These are phyloP conservation scores for Phytophthora foliorum DNA, from an alignment of 352 stramenopile genomes.

Conservation along the genomic window DNA sequence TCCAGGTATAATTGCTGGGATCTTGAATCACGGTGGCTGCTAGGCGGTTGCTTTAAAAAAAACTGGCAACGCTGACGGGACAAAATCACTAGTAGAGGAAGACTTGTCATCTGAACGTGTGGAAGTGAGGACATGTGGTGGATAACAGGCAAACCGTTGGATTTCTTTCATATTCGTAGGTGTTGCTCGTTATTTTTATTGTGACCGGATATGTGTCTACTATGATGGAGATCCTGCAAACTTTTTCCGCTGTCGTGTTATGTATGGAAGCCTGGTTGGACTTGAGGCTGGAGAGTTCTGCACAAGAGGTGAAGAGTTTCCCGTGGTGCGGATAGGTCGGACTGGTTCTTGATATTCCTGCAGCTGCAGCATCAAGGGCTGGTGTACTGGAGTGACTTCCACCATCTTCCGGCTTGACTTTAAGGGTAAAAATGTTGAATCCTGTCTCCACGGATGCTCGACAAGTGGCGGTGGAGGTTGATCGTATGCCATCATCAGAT, in stretches of 20 bases:
- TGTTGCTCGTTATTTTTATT: constrained; percentile 18
- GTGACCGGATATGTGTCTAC: constrained; percentile 5
- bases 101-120: constrained; percentile 8
- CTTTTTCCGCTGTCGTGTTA: constrained; percentile 45
- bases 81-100: constrained; percentile 36
- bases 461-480: constrained; percentile 26
- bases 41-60: constrained; percentile 9
- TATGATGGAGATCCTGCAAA: constrained; percentile 8
- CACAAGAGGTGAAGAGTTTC: constrained; percentile 11
- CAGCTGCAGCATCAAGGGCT: constrained; percentile 6
- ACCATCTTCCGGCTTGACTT: constrained; percentile 24
- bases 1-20: neutral
- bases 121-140: constrained; percentile 32
- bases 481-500: constrained; percentile 14
- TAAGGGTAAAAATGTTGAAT: constrained; percentile 30
- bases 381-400: constrained; percentile 11
- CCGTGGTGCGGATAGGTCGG: constrained; percentile 12
- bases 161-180: constrained; percentile 28
- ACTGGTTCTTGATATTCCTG: constrained; percentile 24
- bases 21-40: neutral
- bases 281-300: constrained; percentile 14
- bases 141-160: constrained; percentile 45
- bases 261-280: constrained; percentile 55
- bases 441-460: constrained; percentile 30
- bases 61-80: constrained; percentile 2